Evolutionary conservation across 345 rosid species (phyloP).

Genomic region (Eucalyptus sp.): DNA sequence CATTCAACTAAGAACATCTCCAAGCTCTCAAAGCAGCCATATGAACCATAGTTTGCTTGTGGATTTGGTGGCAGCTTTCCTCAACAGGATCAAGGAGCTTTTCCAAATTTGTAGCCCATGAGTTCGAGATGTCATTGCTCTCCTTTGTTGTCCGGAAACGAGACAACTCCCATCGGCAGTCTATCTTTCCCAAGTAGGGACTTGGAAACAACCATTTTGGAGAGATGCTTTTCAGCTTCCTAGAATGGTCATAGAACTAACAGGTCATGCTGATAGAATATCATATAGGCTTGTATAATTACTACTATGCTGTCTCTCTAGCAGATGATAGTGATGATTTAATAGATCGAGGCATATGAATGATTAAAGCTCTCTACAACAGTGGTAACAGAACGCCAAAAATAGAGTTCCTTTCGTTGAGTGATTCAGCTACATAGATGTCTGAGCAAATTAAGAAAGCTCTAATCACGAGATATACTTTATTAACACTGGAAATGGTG

Average conservation of each 20-base stretch:
- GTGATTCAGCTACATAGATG: not conserved
- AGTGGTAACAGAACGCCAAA: not conserved
- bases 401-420: not conserved
- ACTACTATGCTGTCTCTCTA: fast-evolving
- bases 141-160: no score
- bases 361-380: not conserved
- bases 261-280: not conserved
- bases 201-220: no score
- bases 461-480: not conserved
- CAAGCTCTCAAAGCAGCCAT: no score
- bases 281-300: not conserved
- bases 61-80: no score
- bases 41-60: no score
- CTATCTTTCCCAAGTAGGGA: no score
- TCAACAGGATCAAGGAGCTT: no score
- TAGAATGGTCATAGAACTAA: constrained; percentile 3
- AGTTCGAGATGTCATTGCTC: no score
- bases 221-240: constrained; percentile 33
- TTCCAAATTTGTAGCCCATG: no score
- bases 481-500: not conserved
- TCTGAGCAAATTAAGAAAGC: not conserved
- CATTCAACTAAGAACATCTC: no score
- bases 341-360: no score
- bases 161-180: no score
- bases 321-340: fast-evolving